A percentile compares a stretch with the other conserved stretches of the same genome.
Conservation (phyloP, 768 basidiomycete genomes). For the Trametes cingulata region DNA sequence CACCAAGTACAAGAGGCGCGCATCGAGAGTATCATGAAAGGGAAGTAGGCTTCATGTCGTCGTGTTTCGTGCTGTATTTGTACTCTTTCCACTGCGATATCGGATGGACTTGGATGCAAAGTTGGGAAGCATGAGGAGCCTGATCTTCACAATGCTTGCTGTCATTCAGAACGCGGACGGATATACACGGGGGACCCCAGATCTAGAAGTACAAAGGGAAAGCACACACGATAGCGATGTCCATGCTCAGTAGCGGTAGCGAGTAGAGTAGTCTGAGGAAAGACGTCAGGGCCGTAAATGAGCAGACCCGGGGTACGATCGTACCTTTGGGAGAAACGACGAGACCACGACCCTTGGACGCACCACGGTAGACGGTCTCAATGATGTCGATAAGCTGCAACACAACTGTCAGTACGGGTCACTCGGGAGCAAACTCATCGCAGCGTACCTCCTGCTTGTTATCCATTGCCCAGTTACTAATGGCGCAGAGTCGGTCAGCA, state of each 20-base stretch:
- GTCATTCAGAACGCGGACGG: not conserved
- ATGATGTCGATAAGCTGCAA: conserved; percentile 92
- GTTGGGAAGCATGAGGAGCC: too few species aligned
- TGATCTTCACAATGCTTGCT: not conserved
- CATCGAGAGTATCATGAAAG: conserved; percentile 82
- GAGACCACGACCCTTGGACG: conserved; percentile 95
- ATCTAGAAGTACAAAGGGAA: conserved; percentile 15
- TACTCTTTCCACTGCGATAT: too few species aligned
- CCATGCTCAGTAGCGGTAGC: conserved; percentile 64
- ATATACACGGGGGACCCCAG: not conserved
- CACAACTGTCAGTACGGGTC: not conserved
- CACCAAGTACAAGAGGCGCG: conserved; percentile 63
- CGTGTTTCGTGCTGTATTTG: not conserved
- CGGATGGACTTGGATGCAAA: too few species aligned
- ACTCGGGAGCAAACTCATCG: not conserved
- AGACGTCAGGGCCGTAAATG: conserved; percentile 10
- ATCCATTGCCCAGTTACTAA: conserved; percentile 98
- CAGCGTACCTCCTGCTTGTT: conserved; percentile 90
- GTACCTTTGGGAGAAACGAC: conserved; percentile 95
- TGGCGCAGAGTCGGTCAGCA: not conserved
- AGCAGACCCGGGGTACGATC: conserved; percentile 21
- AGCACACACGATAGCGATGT: not conserved
- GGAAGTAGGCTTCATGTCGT: conserved; percentile 39
- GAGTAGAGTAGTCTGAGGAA: conserved; percentile 72
- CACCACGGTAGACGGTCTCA: conserved; percentile 97